These are phyloP conservation scores for Amanita jacksonii DNA, from an alignment of 768 basidiomycete genomes.

Conservation along the genomic window DNA sequence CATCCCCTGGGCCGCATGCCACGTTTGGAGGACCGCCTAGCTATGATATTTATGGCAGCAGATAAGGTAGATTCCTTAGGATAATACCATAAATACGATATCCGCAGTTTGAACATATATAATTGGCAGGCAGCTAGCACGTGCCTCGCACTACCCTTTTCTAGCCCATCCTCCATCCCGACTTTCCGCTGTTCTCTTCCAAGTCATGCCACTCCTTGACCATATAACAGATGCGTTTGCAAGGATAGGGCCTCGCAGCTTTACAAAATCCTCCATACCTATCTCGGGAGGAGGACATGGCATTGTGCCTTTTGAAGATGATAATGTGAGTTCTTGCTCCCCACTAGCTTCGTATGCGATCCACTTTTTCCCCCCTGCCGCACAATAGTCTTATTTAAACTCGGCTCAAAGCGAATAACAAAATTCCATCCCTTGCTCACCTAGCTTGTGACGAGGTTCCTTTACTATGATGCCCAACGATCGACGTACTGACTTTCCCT, in stretches of 20 bases:
- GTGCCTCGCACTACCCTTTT: not conserved
- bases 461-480: conserved; percentile 11
- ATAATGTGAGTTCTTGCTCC: conserved; percentile 44
- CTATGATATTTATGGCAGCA: conserved; percentile 4
- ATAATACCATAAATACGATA: not conserved
- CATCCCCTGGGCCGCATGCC: conserved; percentile 33
- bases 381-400: conserved; percentile 10
- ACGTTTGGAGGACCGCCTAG: conserved; percentile 27
- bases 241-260: conserved; percentile 37
- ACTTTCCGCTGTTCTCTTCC: not conserved
- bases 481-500: conserved; percentile 10
- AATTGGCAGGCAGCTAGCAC: too few species aligned
- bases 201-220: conserved; percentile 49
- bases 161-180: not conserved
- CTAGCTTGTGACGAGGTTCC: conserved; percentile 65
- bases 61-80: too few species aligned
- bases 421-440: too few species aligned
- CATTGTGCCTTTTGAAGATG: conserved; percentile 51
- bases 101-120: not conserved
- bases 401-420: too few species aligned
- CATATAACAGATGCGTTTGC: conserved; percentile 40
- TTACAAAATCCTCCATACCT: conserved; percentile 27
- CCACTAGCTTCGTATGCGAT: conserved; percentile 37
- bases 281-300: conserved; percentile 43
- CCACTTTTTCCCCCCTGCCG: conserved; percentile 37